These are phyloP conservation scores for Exsudoporus frostii DNA, from an alignment of 768 basidiomycete genomes.

Conservation along the genomic window DNA sequence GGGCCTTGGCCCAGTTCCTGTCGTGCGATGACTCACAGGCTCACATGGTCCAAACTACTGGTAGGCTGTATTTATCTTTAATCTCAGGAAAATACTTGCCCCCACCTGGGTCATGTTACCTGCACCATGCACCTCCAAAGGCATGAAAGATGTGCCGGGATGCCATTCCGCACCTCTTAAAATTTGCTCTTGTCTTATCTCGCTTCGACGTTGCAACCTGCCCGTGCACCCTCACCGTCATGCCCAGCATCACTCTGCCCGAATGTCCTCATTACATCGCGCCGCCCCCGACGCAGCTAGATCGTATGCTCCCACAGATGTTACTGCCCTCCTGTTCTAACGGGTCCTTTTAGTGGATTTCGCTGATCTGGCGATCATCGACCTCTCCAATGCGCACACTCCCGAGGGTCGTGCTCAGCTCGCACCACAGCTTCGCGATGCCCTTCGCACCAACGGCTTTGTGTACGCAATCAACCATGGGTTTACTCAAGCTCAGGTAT, in stretches of 20 bases:
- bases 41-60: neutral
- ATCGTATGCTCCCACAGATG: slow-evolving; percentile 26
- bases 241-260: slow-evolving; percentile 32
- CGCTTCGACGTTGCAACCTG: too few relatives aligned
- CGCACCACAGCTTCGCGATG: slow-evolving; percentile 41
- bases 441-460: slow-evolving; percentile 43
- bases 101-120: neutral
- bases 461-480: slow-evolving; percentile 40
- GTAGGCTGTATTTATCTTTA: too few relatives aligned
- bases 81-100: neutral
- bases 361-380: slow-evolving; percentile 52
- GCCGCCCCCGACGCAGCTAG: slow-evolving; percentile 31
- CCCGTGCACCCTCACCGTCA: slow-evolving; percentile 5
- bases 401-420: slow-evolving; percentile 41
- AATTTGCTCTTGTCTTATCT: neutral
- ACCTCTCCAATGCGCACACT: slow-evolving; percentile 42
- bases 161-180: neutral
- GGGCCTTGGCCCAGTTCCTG: neutral
- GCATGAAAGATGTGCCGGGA: neutral
- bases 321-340: neutral
- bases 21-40: neutral
- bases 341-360: slow-evolving; percentile 40
- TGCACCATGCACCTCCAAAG: neutral
- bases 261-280: slow-evolving; percentile 34
- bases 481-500: slow-evolving; percentile 37